These are phyloP conservation scores for Halenospora varia DNA, from an alignment of 495 filamentous ascomycete species.

Conservation along the genomic window DNA sequence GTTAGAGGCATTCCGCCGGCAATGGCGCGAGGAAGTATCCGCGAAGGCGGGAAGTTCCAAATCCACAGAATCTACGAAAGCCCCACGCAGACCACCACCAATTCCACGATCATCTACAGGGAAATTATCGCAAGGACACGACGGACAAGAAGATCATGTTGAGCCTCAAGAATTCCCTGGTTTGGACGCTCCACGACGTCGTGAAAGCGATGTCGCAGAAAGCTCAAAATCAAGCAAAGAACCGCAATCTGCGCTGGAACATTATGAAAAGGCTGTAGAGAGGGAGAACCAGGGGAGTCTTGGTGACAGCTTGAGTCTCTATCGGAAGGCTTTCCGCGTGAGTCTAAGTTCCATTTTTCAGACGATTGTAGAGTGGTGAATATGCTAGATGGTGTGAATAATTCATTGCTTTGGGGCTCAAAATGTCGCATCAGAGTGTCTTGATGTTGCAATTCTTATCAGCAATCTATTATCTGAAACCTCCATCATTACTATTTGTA, in stretches of 20 bases:
- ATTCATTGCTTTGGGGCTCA: too few species aligned
- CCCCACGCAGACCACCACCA: conserved; percentile 13
- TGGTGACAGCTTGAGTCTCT: conserved; percentile 84
- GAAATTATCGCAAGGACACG: neutral
- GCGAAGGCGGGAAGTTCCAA: conserved; percentile 33
- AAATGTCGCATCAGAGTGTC: too few species aligned
- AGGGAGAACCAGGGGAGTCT: conserved; percentile 78
- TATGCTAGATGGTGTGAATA: too few species aligned
- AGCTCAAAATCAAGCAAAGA: conserved; percentile 37
- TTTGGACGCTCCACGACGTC: conserved; percentile 9
- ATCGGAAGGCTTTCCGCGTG: conserved; percentile 86
- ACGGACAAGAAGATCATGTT: conserved; percentile 33
- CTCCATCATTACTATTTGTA: too few species aligned
- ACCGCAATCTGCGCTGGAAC: conserved; percentile 78
- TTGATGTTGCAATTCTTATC: too few species aligned
- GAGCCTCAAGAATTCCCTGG: conserved; percentile 36
- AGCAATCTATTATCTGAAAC: too few species aligned
- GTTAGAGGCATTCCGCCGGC: conserved; percentile 72
- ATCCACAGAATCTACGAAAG: conserved; percentile 6
- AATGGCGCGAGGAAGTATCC: conserved; percentile 80
- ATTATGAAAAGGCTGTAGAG: conserved; percentile 90
- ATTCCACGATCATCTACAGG: conserved; percentile 8
- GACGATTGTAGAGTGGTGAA: too few species aligned
- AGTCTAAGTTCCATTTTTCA: conserved; percentile 12
- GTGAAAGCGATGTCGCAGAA: conserved; percentile 10